Percentiles rank a stretch among this genome's conserved stretches.
These are phyloP conservation scores for Manihot esculenta DNA, from an alignment of 441 rosid species.

Conservation along the genomic window DNA sequence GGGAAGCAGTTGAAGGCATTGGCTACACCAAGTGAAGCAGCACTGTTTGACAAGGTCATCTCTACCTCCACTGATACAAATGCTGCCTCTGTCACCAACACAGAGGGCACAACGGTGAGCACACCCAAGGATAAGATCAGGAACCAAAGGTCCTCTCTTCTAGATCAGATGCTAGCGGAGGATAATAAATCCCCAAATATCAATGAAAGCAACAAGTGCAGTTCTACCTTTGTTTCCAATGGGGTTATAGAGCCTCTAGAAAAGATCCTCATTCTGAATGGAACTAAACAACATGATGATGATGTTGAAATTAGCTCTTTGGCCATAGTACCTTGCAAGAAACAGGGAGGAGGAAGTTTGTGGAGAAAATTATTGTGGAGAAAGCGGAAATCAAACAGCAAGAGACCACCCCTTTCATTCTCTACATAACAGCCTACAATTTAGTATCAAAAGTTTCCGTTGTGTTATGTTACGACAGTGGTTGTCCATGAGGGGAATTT, in stretches of 20 bases:
- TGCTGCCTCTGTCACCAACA: slow-evolving; percentile 6
- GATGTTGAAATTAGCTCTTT: slow-evolving; percentile 33
- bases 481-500: neutral
- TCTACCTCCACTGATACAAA: slow-evolving; percentile 31
- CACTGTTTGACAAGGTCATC: slow-evolving; percentile 46
- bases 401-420: slow-evolving; percentile 40
- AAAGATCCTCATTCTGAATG: slow-evolving; percentile 40
- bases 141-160: slow-evolving; percentile 64
- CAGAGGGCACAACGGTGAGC: slow-evolving; percentile 5
- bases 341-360: slow-evolving; percentile 46
- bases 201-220: slow-evolving; percentile 21
- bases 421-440: slow-evolving; percentile 20
- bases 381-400: slow-evolving; percentile 51
- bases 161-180: slow-evolving; percentile 84
- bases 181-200: slow-evolving; percentile 38
- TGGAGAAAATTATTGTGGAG: slow-evolving; percentile 67
- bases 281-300: slow-evolving; percentile 28
- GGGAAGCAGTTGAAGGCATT: slow-evolving; percentile 85
- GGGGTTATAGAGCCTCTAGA: slow-evolving; percentile 40
- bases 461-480: neutral
- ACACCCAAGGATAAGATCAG: slow-evolving; percentile 39
- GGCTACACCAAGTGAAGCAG: slow-evolving; percentile 59
- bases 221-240: slow-evolving; percentile 29
- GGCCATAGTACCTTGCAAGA: slow-evolving; percentile 62
- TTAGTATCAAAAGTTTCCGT: slow-evolving; percentile 5